Percentiles rank a stretch among this genome's conserved stretches.
Conservation (phyloP, 1,284 basidiomycete species). For the Cryptococcus sp. region DNA sequence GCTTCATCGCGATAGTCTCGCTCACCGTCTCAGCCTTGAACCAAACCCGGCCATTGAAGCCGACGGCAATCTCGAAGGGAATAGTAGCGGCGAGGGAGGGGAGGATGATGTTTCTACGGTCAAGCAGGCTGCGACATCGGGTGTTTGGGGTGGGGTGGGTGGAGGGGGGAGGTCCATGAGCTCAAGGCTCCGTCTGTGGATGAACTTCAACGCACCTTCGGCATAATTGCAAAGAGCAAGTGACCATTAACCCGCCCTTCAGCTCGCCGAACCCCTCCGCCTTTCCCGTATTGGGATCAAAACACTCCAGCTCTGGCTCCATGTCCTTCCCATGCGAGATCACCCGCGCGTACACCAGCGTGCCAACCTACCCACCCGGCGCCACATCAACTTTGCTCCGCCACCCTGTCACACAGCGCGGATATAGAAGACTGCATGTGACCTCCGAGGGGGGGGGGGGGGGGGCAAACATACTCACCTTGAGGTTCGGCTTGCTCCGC, state of each 20-base stretch:
- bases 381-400: background rate
- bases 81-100: constrained; percentile 35
- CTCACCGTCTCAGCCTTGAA: constrained; percentile 47
- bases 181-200: background rate
- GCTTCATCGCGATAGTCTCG: constrained; percentile 48
- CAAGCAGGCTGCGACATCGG: constrained; percentile 40
- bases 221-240: constrained; percentile 43
- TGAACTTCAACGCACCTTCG: constrained; percentile 37
- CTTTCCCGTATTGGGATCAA: constrained; percentile 53
- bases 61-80: constrained; percentile 54
- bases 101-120: constrained; percentile 47
- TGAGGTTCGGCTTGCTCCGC: constrained; percentile 54
- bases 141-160: background rate
- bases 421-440: background rate
- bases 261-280: constrained; percentile 54
- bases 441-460: background rate
- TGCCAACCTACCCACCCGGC: constrained; percentile 48
- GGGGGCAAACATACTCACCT: too few species aligned
- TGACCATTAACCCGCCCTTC: constrained; percentile 49
- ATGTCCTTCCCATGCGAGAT: constrained; percentile 53
- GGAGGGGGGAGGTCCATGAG: background rate
- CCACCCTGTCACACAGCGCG: background rate
- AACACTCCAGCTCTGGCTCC: constrained; percentile 55
- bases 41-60: constrained; percentile 54
- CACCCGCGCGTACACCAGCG: constrained; percentile 53